phyloP scores from a whole-genome alignment of 768 basidiomycete species.

The Strobilomyces echinocephalus region DNA sequence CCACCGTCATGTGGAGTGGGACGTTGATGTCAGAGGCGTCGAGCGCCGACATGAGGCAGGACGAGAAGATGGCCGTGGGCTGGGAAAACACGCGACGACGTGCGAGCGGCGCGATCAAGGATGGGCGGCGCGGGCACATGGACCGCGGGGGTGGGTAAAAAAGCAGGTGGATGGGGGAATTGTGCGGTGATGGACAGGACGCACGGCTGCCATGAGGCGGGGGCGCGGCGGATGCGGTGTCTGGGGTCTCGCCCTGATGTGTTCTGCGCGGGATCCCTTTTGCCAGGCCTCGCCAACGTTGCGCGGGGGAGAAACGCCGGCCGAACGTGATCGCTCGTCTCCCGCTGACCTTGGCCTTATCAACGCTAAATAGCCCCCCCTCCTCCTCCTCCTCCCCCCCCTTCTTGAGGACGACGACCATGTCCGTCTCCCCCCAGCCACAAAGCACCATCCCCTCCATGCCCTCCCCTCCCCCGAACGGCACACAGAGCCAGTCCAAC shows the following conservation, averaged over 20 bases:
- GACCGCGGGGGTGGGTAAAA: conserved; percentile 1
- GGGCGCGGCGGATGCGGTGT: no score
- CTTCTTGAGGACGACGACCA: neutral
- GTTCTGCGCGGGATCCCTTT: no score
- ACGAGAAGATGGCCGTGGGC: conserved; percentile 16
- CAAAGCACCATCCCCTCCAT: neutral
- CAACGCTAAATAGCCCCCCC: neutral
- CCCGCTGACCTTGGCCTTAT: conserved; percentile 20
- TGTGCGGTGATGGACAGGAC: conserved; percentile 9
- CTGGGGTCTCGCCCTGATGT: no score
- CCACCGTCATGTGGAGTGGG: conserved; percentile 5
- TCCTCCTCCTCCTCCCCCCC: neutral
- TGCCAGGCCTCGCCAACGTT: conserved; percentile 29
- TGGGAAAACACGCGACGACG: conserved; percentile 17
- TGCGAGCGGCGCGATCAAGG: conserved; percentile 1
- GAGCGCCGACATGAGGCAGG: conserved; percentile 32
- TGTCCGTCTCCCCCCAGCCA: neutral
- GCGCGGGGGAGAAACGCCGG: conserved; percentile 27
- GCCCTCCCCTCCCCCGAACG: conserved; percentile 17
- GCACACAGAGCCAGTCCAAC: conserved; percentile 31
- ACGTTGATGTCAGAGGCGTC: conserved; percentile 6
- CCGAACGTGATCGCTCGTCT: conserved; percentile 20
- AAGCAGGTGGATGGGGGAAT: neutral
- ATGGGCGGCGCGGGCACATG: conserved; percentile 4
- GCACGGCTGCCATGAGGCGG: conserved; percentile 23